Evolutionary conservation across 2,329 filamentous ascomycete species (phyloP).

Genomic region (Pseudogymnoascus sp.): DNA sequence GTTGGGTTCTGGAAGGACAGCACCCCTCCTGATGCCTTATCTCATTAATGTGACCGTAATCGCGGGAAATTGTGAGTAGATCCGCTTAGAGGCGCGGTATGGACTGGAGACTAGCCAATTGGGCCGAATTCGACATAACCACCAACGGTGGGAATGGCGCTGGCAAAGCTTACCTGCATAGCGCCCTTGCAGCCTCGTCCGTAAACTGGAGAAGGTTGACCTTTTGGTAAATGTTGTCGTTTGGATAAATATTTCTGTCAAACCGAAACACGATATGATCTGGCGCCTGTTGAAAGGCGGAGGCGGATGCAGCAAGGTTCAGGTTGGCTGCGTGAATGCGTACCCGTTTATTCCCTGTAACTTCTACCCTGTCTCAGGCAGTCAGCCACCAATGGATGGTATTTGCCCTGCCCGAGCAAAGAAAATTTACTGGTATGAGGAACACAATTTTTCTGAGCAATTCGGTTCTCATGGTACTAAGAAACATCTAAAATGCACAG

Average conservation of each 20-base stretch:
- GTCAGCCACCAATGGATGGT: not conserved
- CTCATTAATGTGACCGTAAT: not conserved
- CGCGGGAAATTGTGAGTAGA: not conserved
- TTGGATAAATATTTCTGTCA: conserved; percentile 6
- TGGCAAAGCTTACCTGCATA: not conserved
- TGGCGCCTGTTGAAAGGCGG: conserved; percentile 8
- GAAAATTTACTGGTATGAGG: not conserved
- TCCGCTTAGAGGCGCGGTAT: not conserved
- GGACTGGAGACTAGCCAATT: not conserved
- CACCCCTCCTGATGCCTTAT: conserved; percentile 5
- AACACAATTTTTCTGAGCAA: not conserved
- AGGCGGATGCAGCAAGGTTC: conserved; percentile 3
- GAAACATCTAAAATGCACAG: not conserved
- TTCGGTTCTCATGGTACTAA: not conserved
- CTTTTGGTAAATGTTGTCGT: not conserved
- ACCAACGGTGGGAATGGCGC: not conserved
- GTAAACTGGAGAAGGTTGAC: not conserved
- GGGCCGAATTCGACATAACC: not conserved
- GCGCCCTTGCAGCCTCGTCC: not conserved
- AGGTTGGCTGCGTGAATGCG: not conserved
- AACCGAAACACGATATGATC: conserved; percentile 6
- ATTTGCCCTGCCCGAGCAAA: not conserved
- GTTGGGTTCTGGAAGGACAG: conserved; percentile 4
- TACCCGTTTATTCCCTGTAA: not conserved
- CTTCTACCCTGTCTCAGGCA: not conserved